These are phyloP conservation scores for Candida fluviatilis DNA, from an alignment of 805 yeast genomes.

Conservation along the genomic window DNA sequence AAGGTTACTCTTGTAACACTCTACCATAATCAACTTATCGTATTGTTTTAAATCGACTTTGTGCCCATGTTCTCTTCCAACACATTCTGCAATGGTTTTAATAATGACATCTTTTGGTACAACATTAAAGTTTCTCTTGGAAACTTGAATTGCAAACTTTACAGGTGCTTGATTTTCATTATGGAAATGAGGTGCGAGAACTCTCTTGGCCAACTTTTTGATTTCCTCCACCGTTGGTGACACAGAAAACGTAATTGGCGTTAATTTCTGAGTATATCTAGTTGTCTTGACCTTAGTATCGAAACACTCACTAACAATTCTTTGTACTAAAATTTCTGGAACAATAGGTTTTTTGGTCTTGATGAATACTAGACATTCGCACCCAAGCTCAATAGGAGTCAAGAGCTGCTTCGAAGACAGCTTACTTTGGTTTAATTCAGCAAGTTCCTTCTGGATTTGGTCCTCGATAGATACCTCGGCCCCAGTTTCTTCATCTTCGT, in stretches of 20 bases:
- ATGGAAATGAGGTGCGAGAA: conserved; percentile 70
- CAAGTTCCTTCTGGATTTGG: conserved; percentile 66
- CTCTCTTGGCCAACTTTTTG: conserved; percentile 49
- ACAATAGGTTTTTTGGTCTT: conserved; percentile 75
- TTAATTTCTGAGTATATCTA: conserved; percentile 70
- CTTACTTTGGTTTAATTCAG: conserved; percentile 47
- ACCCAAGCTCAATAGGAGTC: conserved; percentile 59
- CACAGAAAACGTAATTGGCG: conserved; percentile 76
- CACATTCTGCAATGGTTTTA: conserved; percentile 62
- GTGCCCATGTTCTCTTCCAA: conserved; percentile 69
- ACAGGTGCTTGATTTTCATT: conserved; percentile 34
- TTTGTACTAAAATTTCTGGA: conserved; percentile 68
- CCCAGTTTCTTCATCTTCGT: conserved; percentile 22
- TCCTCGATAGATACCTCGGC: conserved; percentile 62
- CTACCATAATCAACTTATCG: conserved; percentile 77
- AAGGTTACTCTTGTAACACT: conserved; percentile 81
- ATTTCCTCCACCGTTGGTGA: conserved; percentile 70
- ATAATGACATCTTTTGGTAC: conserved; percentile 72
- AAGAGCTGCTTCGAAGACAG: conserved; percentile 44
- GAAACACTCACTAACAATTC: conserved; percentile 57
- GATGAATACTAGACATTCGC: conserved; percentile 83
- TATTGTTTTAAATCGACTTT: conserved; percentile 74
- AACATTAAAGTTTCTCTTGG: conserved; percentile 72
- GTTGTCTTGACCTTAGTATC: conserved; percentile 54
- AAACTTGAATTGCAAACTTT: conserved; percentile 77